phyloP scores from a whole-genome alignment of 208 protist species.

The Wallacemonas sp. region DNA sequence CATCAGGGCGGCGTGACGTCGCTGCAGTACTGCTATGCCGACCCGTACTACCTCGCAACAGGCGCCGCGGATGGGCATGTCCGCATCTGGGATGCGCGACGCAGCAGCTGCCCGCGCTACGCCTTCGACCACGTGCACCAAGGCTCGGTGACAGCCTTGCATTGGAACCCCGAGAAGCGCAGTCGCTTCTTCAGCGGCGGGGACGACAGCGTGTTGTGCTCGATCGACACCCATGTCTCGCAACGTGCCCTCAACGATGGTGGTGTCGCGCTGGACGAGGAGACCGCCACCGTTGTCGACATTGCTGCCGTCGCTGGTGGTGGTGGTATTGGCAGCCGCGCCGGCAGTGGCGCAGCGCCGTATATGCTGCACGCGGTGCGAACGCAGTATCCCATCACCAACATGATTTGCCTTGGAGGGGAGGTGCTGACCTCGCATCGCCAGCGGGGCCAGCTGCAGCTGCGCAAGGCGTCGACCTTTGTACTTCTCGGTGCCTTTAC shows the following conservation, averaged over 20 bases:
- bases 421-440: constrained; percentile 69
- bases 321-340: not conserved
- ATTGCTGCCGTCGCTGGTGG: constrained; percentile 16
- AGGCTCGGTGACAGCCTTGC: constrained; percentile 50
- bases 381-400: constrained; percentile 61
- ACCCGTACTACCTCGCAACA: constrained; percentile 84
- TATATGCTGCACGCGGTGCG: constrained; percentile 63
- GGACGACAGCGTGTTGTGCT: constrained; percentile 72
- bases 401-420: constrained; percentile 45
- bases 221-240: constrained; percentile 72
- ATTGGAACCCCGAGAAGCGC: constrained; percentile 73
- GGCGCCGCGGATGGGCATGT: constrained; percentile 63
- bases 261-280: constrained; percentile 22
- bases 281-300: constrained; percentile 2
- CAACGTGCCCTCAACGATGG: constrained; percentile 10
- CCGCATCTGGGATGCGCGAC: constrained; percentile 77
- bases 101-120: constrained; percentile 54
- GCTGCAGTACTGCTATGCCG: constrained; percentile 70
- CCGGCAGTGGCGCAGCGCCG: constrained; percentile 4
- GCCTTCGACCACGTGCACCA: constrained; percentile 64
- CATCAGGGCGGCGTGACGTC: constrained; percentile 44
- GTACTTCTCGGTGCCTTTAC: constrained; percentile 63
- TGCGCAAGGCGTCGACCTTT: constrained; percentile 62
- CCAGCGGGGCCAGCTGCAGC: constrained; percentile 67
- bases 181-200: constrained; percentile 74